These are phyloP conservation scores for Tetrahymena malaccensis DNA, from an alignment of 73 alveolate species.

Conservation along the genomic window DNA sequence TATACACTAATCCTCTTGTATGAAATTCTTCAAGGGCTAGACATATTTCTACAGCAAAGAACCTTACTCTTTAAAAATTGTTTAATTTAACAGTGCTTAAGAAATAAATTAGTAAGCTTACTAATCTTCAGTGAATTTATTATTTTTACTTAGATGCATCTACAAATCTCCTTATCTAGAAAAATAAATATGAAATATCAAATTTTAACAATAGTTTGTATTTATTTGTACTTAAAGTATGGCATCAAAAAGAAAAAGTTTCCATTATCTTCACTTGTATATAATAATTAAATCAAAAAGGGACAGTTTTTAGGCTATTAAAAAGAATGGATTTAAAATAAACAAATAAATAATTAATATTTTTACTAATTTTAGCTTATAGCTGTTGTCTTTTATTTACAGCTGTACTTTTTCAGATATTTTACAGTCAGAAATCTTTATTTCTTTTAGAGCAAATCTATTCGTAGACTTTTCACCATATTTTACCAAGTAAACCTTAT, in stretches of 20 bases:
- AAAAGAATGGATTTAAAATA: background rate
- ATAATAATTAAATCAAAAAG: background rate
- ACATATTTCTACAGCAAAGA: constrained; percentile 1
- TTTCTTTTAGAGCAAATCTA: background rate
- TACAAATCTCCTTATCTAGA: background rate
- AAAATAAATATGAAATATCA: background rate
- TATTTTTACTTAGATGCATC: background rate
- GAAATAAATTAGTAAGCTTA: background rate
- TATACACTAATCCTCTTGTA: background rate
- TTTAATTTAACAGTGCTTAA: background rate
- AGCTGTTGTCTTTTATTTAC: background rate
- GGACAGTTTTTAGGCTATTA: background rate
- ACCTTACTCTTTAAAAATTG: background rate
- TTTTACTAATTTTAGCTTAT: background rate
- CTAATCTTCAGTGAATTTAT: background rate
- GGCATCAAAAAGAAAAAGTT: background rate
- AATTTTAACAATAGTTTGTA: no score
- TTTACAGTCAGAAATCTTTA: background rate
- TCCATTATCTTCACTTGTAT: background rate
- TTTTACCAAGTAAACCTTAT: background rate
- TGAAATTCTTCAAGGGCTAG: background rate
- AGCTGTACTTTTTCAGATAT: background rate
- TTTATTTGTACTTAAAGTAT: background rate
- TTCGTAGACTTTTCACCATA: background rate
- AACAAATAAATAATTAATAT: background rate